Percentiles rank a stretch among this genome's conserved stretches.
phyloP scores from a whole-genome alignment of 495 filamentous ascomycete species.

The Penicillium cataractarum region DNA sequence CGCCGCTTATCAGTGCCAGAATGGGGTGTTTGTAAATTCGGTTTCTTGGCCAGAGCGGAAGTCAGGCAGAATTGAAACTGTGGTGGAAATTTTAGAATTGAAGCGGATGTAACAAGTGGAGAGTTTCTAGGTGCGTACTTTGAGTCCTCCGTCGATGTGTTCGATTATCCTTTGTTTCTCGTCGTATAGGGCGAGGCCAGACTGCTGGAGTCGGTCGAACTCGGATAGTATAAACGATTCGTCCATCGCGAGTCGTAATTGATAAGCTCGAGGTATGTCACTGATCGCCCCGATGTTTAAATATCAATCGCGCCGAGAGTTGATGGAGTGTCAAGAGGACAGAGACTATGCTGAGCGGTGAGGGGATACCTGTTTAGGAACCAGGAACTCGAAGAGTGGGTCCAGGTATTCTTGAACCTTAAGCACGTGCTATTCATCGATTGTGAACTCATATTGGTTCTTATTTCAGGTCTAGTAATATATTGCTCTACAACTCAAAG shows the following conservation, averaged over 20 bases:
- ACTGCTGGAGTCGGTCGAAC: neutral
- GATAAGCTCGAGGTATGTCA: neutral
- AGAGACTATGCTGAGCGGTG: neutral
- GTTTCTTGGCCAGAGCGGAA: neutral
- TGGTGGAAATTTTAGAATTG: neutral
- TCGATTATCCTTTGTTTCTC: conserved; percentile 2
- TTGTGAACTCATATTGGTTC: neutral
- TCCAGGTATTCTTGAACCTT: too few relatives aligned
- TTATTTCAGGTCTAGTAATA: neutral
- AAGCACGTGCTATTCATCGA: neutral
- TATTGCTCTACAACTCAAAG: too few relatives aligned
- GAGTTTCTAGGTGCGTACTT: neutral
- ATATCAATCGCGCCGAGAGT: neutral
- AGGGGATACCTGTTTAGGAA: neutral
- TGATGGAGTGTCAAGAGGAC: neutral
- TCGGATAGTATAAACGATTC: conserved; percentile 1
- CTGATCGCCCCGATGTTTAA: neutral
- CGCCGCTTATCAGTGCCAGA: neutral
- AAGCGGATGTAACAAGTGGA: neutral
- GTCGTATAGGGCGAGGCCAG: neutral
- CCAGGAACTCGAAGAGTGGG: neutral
- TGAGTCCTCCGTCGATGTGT: neutral
- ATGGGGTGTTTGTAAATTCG: conserved; percentile 3
- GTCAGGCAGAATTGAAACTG: conserved; percentile 3
- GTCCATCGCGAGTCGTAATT: neutral